Evolutionary conservation across 2,329 filamentous ascomycete genomes (phyloP).

Genomic region (Blastomyces emzantsi): DNA sequence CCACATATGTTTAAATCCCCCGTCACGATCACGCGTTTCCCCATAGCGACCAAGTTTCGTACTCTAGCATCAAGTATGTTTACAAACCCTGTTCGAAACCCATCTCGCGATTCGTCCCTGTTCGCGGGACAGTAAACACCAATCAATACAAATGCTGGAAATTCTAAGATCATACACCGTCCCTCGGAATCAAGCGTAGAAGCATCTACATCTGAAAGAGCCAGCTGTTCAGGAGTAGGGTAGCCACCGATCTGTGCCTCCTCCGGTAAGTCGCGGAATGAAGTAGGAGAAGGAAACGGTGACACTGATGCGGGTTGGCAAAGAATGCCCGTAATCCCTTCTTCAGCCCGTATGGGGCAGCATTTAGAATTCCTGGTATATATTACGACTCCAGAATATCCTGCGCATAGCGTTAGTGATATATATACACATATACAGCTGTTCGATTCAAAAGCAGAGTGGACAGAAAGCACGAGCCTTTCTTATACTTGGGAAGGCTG

Average conservation of each 20-base stretch:
- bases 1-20: conserved; percentile 80
- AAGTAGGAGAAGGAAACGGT: conserved; percentile 60
- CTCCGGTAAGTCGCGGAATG: conserved; percentile 64
- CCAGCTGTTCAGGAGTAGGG: conserved; percentile 59
- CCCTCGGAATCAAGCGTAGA: conserved; percentile 77
- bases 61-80: conserved; percentile 72
- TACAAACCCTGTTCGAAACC: conserved; percentile 74
- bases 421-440: neutral
- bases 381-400: conserved; percentile 91
- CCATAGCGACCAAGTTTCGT: conserved; percentile 68
- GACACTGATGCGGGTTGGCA: conserved; percentile 61
- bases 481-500: conserved; percentile 86
- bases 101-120: conserved; percentile 71
- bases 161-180: conserved; percentile 82
- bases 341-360: conserved; percentile 79
- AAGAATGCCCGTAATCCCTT: conserved; percentile 80
- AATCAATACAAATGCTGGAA: conserved; percentile 87
- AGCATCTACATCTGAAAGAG: conserved; percentile 54
- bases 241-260: conserved; percentile 83
- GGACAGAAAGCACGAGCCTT: conserved; percentile 48
- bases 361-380: conserved; percentile 86
- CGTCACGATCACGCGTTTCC: conserved; percentile 75
- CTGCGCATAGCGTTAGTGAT: conserved; percentile 37
- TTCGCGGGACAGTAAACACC: conserved; percentile 89
- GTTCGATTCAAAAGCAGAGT: neutral